These are phyloP conservation scores for Jatropha multifida DNA, from an alignment of 441 rosid species.

Conservation along the genomic window DNA sequence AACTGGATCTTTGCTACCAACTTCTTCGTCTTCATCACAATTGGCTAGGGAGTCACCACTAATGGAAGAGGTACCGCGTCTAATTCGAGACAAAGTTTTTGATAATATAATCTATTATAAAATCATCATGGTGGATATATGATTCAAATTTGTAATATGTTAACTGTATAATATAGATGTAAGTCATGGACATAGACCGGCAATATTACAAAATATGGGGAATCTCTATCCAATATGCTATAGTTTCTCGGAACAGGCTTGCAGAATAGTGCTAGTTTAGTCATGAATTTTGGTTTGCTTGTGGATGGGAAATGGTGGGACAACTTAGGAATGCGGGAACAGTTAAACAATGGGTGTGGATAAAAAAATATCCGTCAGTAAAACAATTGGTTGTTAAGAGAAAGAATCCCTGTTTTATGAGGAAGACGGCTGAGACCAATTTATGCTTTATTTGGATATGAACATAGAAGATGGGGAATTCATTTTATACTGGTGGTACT, in stretches of 20 bases:
- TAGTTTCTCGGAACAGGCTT: not conserved
- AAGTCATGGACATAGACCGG: not conserved
- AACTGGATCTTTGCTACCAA: slow-evolving; percentile 55
- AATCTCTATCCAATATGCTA: too few species aligned
- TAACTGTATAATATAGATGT: not conserved
- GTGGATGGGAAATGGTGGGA: too few species aligned
- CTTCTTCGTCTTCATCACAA: slow-evolving; percentile 83
- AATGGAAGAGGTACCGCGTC: slow-evolving; percentile 83
- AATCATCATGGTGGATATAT: not conserved
- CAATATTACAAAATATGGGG: too few species aligned
- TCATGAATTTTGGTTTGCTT: too few species aligned
- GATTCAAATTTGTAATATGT: not conserved
- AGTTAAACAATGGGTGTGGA: too few species aligned
- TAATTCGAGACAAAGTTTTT: not conserved
- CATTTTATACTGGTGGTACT: too few species aligned
- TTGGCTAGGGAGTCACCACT: slow-evolving; percentile 73
- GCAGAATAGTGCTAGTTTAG: not conserved
- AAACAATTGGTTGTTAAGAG: too few species aligned
- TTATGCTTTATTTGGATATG: not conserved
- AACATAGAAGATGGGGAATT: not conserved
- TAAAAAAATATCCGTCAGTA: too few species aligned
- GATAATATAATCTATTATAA: not conserved
- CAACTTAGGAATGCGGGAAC: too few species aligned
- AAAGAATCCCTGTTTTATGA: too few species aligned
- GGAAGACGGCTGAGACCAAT: too few species aligned